Evolutionary conservation across 768 basidiomycete species (phyloP), one percentile per base, ranked within the genome.

Genomic region (Auricularia cornea): DNA sequence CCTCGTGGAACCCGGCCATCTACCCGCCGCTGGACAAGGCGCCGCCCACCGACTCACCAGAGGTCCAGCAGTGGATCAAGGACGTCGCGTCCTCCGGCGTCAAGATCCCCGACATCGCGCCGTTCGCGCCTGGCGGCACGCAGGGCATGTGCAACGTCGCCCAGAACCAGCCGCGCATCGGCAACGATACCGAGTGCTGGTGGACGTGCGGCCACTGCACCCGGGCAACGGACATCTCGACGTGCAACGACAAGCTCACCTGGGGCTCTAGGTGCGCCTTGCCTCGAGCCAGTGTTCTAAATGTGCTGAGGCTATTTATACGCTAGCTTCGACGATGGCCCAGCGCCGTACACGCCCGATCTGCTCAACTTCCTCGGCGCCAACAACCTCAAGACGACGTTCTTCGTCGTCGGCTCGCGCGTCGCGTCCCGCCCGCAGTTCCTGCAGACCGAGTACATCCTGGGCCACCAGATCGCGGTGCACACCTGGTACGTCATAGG

Each of bases 401-500:
- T 80, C 71, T 81, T 79, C 74, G 70, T 80, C 64, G 78, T 78
- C 67, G 76, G 79, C 59, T 77, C 78, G 2, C 73, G 79, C 59
- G 67, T 67, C 60, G 73, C 79, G 62, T 76, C 74, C 2, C 68
- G 78, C 54, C 79, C 79, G 2, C 72, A 79, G 59, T 79, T 78
- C 71, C 68, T 81, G 29, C 75, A 76, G 61, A 68, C 73, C 26
- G 78, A 80, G 68, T 78, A 80, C 72, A 73, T 78, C 70, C 66
- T 70, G 59, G 79, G 79, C 23, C 78, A 81, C 66, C 79, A 81
- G 66, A 86, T 91, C 69, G 84, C 85, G 65, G 88, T 93, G 2
- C 92, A 94, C 75, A 94, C 93, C 14, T 98, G 94, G 94, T 90
- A 90, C 1, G 94, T 96, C 73, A 68, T 80, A 71, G 29, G 68